Evolutionary conservation across 2,329 filamentous ascomycete species (phyloP).

Genomic region (Curvularia sp.): DNA sequence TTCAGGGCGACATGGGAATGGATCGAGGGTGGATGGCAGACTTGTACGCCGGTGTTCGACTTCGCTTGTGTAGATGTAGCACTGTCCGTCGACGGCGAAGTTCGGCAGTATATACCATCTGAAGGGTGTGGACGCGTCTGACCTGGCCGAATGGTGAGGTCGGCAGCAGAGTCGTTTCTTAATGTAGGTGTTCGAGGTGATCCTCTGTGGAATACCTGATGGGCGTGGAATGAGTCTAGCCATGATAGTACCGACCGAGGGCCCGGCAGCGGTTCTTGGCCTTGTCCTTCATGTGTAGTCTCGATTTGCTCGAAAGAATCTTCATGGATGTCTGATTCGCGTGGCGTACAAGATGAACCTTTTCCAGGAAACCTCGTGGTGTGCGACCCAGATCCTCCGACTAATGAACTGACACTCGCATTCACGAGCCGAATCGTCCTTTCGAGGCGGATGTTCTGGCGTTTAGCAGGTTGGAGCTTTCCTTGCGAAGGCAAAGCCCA

Average conservation of each 20-base stretch:
- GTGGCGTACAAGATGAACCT: background rate
- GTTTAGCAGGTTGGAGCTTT: background rate
- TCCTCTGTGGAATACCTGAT: conserved; percentile 6
- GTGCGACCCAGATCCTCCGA: conserved; percentile 2
- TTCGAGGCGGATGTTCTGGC: background rate
- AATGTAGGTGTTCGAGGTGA: background rate
- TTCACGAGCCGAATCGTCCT: conserved; percentile 15
- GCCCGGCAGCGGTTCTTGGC: background rate
- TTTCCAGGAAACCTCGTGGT: conserved; percentile 3
- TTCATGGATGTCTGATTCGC: background rate
- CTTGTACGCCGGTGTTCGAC: background rate
- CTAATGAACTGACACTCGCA: conserved; percentile 10
- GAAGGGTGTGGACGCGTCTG: background rate
- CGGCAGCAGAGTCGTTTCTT: conserved; percentile 15
- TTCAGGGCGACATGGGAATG: background rate
- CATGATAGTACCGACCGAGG: conserved; percentile 13
- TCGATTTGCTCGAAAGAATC: background rate
- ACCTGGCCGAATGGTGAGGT: conserved; percentile 10
- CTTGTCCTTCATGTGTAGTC: background rate
- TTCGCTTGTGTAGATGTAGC: background rate
- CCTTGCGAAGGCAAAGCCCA: conserved; percentile 12
- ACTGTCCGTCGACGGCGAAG: background rate
- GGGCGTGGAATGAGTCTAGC: conserved; percentile 16
- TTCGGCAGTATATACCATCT: background rate
- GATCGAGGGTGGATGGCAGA: background rate